Percentiles rank a stretch among this genome's conserved stretches.
Conservation (phyloP, 2,329 filamentous ascomycete genomes). For the Lachnellula cervina region DNA sequence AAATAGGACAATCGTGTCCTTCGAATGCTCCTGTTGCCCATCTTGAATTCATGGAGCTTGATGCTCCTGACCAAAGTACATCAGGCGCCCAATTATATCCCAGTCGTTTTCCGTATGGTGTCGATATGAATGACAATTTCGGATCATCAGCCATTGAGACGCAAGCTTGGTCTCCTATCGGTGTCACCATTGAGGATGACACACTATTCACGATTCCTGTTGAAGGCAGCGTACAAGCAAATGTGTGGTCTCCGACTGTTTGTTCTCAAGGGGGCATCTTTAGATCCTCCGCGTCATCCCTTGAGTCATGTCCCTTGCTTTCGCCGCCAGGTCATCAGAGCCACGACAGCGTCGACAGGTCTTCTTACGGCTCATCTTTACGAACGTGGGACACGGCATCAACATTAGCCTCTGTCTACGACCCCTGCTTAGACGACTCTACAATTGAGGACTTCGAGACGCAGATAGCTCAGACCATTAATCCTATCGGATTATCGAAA, state of each 20-base stretch:
- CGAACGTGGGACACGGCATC: constrained; percentile 17
- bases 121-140: neutral
- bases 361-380: constrained; percentile 13
- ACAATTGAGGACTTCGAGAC: neutral
- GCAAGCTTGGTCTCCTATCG: neutral
- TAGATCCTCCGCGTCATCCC: constrained; percentile 1
- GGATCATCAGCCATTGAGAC: neutral
- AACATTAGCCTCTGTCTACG: constrained; percentile 8
- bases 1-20: neutral
- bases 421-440: constrained; percentile 1
- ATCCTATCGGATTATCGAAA: neutral
- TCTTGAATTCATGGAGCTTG: neutral
- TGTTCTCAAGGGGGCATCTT: neutral
- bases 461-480: neutral
- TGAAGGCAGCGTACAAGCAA: neutral
- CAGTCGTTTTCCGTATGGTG: neutral
- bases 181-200: neutral
- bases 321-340: constrained; percentile 6
- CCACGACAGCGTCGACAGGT: constrained; percentile 1
- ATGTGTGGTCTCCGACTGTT: neutral
- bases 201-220: neutral
- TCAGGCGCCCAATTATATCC: neutral
- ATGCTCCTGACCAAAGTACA: neutral
- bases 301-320: constrained; percentile 8
- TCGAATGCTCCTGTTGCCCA: neutral